phyloP scores from a whole-genome alignment of 352 stramenopile genomes.

The Phytophthora sansomeana region DNA sequence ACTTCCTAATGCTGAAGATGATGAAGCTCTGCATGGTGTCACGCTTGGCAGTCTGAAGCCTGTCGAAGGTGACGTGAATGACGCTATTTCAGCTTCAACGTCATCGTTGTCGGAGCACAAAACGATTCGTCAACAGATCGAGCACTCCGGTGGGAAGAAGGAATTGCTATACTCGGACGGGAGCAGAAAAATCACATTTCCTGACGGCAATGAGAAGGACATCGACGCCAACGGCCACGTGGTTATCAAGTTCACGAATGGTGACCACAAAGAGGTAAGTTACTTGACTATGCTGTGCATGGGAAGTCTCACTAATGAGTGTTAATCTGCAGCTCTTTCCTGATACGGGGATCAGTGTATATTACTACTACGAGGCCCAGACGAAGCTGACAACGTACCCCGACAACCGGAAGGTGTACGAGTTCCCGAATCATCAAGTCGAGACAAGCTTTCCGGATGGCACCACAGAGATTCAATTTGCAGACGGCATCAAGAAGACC shows the following conservation, averaged over 20 bases:
- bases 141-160: constrained; percentile 64
- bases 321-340: constrained; percentile 49
- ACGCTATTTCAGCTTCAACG: constrained; percentile 9
- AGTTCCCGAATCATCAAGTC: constrained; percentile 96
- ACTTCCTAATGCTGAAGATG: constrained; percentile 19
- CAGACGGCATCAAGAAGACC: constrained; percentile 94
- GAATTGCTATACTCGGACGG: constrained; percentile 69
- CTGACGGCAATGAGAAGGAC: constrained; percentile 95
- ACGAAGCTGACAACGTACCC: constrained; percentile 95
- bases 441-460: constrained; percentile 95
- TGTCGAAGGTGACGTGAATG: constrained; percentile 5
- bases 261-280: constrained; percentile 94
- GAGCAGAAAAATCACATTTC: constrained; percentile 84
- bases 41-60: constrained; percentile 1
- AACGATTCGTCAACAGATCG: constrained; percentile 47
- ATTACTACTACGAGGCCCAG: constrained; percentile 94
- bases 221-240: constrained; percentile 88
- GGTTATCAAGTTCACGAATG: constrained; percentile 94
- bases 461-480: constrained; percentile 94
- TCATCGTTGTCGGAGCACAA: constrained; percentile 30
- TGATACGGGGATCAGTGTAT: constrained; percentile 91
- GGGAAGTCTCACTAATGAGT: constrained; percentile 4
- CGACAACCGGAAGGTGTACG: constrained; percentile 95
- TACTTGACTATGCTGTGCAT: background rate
- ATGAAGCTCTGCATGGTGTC: constrained; percentile 11